These are phyloP conservation scores for Penicillium pancosmium DNA, from an alignment of 495 filamentous ascomycete genomes.

Conservation along the genomic window DNA sequence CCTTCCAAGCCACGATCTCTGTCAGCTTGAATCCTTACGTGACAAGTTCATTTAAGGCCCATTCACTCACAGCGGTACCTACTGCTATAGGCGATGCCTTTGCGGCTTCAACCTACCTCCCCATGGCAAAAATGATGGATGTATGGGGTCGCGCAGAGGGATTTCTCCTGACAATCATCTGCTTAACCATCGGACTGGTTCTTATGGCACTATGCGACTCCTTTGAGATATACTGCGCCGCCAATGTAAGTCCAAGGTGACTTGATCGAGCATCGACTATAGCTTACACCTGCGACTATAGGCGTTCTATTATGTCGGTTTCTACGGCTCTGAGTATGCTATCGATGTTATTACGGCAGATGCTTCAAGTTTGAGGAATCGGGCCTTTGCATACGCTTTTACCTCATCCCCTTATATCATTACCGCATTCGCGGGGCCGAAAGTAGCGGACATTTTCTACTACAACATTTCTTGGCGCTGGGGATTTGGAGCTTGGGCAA, in stretches of 20 bases:
- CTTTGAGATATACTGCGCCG: conserved; percentile 49
- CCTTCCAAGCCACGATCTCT: conserved; percentile 29
- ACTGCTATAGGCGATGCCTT: conserved; percentile 44
- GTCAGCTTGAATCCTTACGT: conserved; percentile 31
- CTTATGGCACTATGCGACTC: conserved; percentile 52
- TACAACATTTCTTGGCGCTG: conserved; percentile 54
- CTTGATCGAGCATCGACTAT: neutral
- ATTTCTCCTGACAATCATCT: conserved; percentile 45
- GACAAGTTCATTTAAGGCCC: conserved; percentile 31
- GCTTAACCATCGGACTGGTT: conserved; percentile 41
- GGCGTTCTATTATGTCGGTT: conserved; percentile 51
- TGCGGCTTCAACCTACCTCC: conserved; percentile 61
- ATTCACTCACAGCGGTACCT: conserved; percentile 35
- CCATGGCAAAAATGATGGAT: conserved; percentile 67
- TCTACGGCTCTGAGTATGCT: conserved; percentile 54
- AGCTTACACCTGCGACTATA: conserved; percentile 10
- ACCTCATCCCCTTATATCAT: conserved; percentile 60
- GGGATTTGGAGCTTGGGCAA: conserved; percentile 60
- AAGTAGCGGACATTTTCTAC: conserved; percentile 47
- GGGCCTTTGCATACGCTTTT: conserved; percentile 58
- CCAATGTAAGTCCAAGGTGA: conserved; percentile 14
- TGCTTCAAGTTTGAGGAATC: conserved; percentile 57
- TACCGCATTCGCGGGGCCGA: conserved; percentile 54
- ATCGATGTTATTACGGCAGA: conserved; percentile 61
- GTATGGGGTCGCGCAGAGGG: conserved; percentile 59